Evolutionary conservation across 345 rosid species (phyloP).

Genomic region (Syzygium aromaticum): DNA sequence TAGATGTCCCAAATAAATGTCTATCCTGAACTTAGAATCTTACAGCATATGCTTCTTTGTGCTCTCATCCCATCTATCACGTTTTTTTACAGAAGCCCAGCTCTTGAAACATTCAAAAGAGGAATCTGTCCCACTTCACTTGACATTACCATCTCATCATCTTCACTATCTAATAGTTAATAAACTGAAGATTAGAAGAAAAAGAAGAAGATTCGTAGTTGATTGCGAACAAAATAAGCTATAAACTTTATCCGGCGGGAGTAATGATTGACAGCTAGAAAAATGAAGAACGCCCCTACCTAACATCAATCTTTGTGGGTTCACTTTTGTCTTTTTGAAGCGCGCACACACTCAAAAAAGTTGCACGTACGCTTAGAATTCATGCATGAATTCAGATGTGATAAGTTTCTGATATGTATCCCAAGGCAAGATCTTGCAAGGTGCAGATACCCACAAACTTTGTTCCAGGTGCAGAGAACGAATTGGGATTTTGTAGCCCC

Average conservation of each 20-base stretch:
- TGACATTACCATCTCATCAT: background rate
- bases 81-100: background rate
- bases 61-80: background rate
- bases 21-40: background rate
- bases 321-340: background rate
- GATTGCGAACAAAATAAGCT: background rate
- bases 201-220: background rate
- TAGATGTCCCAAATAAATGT: background rate
- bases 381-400: background rate
- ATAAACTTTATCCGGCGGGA: background rate
- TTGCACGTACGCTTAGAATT: background rate
- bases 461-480: constrained; percentile 16
- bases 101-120: background rate
- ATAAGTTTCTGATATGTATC: background rate
- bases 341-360: background rate
- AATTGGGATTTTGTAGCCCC: constrained; percentile 29
- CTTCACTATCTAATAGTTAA: background rate
- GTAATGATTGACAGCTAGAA: background rate
- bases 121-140: background rate
- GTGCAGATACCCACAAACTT: background rate
- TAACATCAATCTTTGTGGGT: background rate
- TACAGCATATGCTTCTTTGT: background rate
- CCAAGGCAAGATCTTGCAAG: background rate
- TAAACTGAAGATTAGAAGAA: background rate
- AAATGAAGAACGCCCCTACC: background rate